phyloP scores from a whole-genome alignment of 805 yeast species.

The Starmerella riodocensis region DNA sequence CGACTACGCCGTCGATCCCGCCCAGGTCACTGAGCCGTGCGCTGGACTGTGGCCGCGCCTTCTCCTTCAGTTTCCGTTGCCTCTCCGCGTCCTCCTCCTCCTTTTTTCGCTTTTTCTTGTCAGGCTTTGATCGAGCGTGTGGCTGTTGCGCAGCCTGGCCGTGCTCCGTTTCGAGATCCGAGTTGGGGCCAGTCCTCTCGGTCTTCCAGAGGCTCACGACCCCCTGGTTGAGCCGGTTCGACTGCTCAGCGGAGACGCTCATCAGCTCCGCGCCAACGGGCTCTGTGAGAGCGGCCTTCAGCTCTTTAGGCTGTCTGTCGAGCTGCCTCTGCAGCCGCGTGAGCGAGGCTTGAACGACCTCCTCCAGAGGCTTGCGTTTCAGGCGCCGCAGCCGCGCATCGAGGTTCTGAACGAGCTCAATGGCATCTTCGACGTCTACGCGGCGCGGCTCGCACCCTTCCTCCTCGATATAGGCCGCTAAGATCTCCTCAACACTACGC shows the following conservation, averaged over 20 bases:
- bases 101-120: conserved; percentile 5
- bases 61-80: conserved; percentile 41
- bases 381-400: conserved; percentile 58
- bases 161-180: conserved; percentile 6
- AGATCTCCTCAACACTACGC: conserved; percentile 21
- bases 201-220: conserved; percentile 57
- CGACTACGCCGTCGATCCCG: conserved; percentile 74
- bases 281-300: not conserved
- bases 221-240: conserved; percentile 61
- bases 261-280: conserved; percentile 34
- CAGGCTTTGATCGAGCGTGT: conserved; percentile 1
- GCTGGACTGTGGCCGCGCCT: conserved; percentile 34
- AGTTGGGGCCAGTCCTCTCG: conserved; percentile 9
- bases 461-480: conserved; percentile 22
- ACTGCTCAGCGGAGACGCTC: conserved; percentile 42
- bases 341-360: conserved; percentile 49
- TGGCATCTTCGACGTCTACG: conserved; percentile 16
- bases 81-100: conserved; percentile 5
- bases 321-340: conserved; percentile 37
- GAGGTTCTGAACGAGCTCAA: conserved; percentile 39
- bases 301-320: not conserved
- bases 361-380: conserved; percentile 50
- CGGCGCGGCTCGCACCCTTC: conserved; percentile 30
- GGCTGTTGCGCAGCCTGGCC: not conserved
- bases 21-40: conserved; percentile 64